A percentile compares a stretch with the other conserved stretches of the same genome.
Conservation (phyloP, 169 alveolate species). For the Plasmodium fragile region DNA sequence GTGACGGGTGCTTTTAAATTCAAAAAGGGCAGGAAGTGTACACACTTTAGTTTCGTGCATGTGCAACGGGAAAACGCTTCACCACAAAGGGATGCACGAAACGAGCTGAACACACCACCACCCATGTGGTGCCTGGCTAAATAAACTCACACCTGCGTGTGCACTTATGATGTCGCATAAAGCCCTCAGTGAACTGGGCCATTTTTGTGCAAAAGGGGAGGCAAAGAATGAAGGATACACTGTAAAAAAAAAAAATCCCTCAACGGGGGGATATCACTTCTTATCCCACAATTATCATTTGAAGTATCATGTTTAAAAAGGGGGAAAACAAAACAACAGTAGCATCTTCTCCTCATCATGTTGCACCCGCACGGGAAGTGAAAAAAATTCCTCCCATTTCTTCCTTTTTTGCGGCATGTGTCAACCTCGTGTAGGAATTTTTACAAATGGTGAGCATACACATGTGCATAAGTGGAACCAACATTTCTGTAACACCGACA, state of each 20-base stretch:
- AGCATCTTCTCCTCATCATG: background rate
- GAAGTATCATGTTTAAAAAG: background rate
- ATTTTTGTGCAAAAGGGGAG: background rate
- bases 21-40: background rate
- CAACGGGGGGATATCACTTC: background rate
- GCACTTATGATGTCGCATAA: background rate
- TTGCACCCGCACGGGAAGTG: background rate
- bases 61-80: background rate
- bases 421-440: background rate
- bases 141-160: background rate
- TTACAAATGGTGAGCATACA: background rate
- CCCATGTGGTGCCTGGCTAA: background rate
- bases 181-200: background rate
- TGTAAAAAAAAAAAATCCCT: background rate
- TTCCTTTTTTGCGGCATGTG: background rate
- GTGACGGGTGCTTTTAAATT: background rate
- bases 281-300: background rate
- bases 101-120: background rate
- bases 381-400: background rate
- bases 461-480: background rate
- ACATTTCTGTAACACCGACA: background rate
- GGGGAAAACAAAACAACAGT: background rate
- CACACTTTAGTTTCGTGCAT: background rate
- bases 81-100: background rate
- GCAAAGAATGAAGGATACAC: background rate